Evolutionary conservation across 192 early-diverging fungal genomes (phyloP).

Genomic region (Lobulomyces angularis): DNA sequence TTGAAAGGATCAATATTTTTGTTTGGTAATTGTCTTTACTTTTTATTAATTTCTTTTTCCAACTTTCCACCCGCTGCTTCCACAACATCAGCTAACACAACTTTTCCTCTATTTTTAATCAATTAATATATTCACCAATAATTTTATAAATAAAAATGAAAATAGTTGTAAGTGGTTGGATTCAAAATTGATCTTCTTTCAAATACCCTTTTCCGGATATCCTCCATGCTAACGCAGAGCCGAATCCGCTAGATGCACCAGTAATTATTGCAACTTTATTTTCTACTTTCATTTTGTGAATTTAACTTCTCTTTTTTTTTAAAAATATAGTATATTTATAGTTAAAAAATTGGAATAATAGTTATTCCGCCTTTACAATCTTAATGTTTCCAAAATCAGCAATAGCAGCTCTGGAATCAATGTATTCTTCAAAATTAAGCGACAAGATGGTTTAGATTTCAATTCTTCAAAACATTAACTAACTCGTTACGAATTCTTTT

Average conservation of each 20-base stretch:
- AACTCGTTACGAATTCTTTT: not conserved
- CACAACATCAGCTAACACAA: slow-evolving; percentile 51
- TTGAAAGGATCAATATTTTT: no score
- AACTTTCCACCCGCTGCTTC: slow-evolving; percentile 18
- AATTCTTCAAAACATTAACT: not conserved
- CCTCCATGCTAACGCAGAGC: slow-evolving; percentile 43
- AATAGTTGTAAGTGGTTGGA: no score
- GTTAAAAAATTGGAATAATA: no score
- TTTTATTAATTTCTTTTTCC: slow-evolving; percentile 8
- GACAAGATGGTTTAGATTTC: slow-evolving; percentile 2
- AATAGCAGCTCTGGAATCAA: slow-evolving; percentile 9
- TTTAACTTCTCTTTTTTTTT: no score
- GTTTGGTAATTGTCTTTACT: not conserved
- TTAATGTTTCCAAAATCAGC: slow-evolving; percentile 11
- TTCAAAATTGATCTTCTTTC: no score
- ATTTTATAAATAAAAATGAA: no score
- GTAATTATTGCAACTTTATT: slow-evolving; percentile 60
- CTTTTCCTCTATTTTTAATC: slow-evolving; percentile 38
- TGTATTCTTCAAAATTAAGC: slow-evolving; percentile 8
- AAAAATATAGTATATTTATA: no score
- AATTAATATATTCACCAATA: no score
- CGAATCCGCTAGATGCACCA: slow-evolving; percentile 55
- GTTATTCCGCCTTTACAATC: no score
- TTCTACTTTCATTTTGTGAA: slow-evolving; percentile 19
- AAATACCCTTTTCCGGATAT: slow-evolving; percentile 38